Evolutionary conservation across 129 eudicot species (phyloP).

Genomic region (Ambrosia artemisiifolia): DNA sequence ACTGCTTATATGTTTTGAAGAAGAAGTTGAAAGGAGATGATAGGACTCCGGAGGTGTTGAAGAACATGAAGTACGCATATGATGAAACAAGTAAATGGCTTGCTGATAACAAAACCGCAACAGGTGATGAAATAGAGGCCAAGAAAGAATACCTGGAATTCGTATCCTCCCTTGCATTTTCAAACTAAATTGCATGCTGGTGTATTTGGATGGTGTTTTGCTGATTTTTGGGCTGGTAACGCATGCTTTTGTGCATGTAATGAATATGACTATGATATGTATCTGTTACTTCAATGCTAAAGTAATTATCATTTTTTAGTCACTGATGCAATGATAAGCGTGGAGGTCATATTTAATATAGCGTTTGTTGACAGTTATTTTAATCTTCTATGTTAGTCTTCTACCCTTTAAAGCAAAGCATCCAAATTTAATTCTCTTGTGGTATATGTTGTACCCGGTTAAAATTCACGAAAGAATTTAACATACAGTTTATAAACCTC

Average conservation of each 20-base stretch:
- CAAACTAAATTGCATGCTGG: neutral
- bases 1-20: neutral
- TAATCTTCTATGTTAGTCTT: no score
- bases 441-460: no score
- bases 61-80: neutral
- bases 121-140: no score
- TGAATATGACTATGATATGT: neutral
- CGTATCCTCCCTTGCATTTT: neutral
- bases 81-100: neutral
- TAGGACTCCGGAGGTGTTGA: neutral
- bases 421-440: no score
- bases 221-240: neutral
- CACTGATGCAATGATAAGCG: no score
- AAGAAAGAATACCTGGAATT: neutral
- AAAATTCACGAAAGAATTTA: no score
- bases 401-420: no score
- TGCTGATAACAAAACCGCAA: neutral
- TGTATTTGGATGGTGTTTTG: neutral
- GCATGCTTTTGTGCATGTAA: neutral
- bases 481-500: no score
- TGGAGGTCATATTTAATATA: no score
- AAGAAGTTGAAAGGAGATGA: neutral
- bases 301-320: no score
- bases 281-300: no score
- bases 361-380: no score